A percentile compares a stretch with the other conserved stretches of the same genome.
Evolutionary conservation across 2,329 filamentous ascomycete genomes (phyloP).

Genomic region (Cladobotryum protrusum): DNA sequence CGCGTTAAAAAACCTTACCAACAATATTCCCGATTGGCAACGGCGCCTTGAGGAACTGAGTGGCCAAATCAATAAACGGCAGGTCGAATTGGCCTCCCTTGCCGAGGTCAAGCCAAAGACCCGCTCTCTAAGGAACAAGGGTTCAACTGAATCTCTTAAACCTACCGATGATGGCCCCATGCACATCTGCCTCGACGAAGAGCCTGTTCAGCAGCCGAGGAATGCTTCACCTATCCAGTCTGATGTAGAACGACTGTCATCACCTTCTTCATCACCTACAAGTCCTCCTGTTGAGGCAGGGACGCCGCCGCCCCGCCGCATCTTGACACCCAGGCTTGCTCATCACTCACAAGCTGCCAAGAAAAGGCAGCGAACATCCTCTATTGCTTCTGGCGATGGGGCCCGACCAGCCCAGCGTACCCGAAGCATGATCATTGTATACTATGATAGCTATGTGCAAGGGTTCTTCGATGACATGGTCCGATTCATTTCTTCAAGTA

Average conservation of each 20-base stretch:
- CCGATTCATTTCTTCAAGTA: slow-evolving; percentile 69
- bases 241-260: background rate
- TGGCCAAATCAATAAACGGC: slow-evolving; percentile 54
- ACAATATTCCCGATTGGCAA: slow-evolving; percentile 55
- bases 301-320: slow-evolving; percentile 33
- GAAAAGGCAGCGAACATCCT: slow-evolving; percentile 46
- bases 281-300: slow-evolving; percentile 9
- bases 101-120: slow-evolving; percentile 25
- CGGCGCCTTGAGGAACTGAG: slow-evolving; percentile 54
- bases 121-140: slow-evolving; percentile 43
- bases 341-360: slow-evolving; percentile 42
- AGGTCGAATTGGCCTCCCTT: slow-evolving; percentile 52
- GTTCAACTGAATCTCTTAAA: slow-evolving; percentile 49
- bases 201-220: background rate
- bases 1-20: slow-evolving; percentile 47
- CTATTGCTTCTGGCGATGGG: slow-evolving; percentile 45
- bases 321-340: slow-evolving; percentile 40
- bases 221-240: background rate
- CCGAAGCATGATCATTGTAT: slow-evolving; percentile 76
- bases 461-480: slow-evolving; percentile 77
- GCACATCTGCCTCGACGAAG: slow-evolving; percentile 18
- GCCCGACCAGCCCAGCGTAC: slow-evolving; percentile 55
- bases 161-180: slow-evolving; percentile 38
- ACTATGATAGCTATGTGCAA: slow-evolving; percentile 85
- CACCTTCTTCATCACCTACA: slow-evolving; percentile 10